These are phyloP conservation scores for Vitis riparia DNA, from an alignment of 164 flowering plant genomes.

Conservation along the genomic window DNA sequence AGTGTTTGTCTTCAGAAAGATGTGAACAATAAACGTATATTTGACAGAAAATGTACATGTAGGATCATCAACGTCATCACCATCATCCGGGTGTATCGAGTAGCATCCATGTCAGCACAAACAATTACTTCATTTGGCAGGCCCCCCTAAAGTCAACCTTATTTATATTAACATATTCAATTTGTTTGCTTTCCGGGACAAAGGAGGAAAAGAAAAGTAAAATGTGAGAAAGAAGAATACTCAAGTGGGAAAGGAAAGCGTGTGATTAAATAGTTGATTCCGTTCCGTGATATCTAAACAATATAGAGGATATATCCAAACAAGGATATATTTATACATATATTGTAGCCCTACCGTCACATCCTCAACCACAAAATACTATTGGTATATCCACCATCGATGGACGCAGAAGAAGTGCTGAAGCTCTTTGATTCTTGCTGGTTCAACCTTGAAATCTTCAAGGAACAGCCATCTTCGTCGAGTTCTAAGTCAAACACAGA, in stretches of 20 bases:
- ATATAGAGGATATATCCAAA: background rate
- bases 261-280: background rate
- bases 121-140: no score
- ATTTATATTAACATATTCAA: constrained; percentile 1
- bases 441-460: constrained; percentile 35
- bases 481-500: constrained; percentile 14
- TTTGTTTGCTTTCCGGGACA: constrained; percentile 11
- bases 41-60: no score
- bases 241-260: constrained; percentile 3
- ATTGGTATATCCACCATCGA: constrained; percentile 14
- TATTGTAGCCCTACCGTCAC: background rate
- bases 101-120: no score
- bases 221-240: background rate
- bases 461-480: constrained; percentile 7
- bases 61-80: no score
- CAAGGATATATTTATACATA: constrained; percentile 3
- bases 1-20: no score
- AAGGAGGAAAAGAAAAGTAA: constrained; percentile 1
- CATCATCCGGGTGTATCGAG: no score
- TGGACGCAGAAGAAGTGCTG: constrained; percentile 41
- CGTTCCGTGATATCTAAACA: constrained; percentile 1
- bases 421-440: constrained; percentile 49
- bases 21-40: no score
- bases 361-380: background rate
- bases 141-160: constrained; percentile 5